Base-by-base conservation (phyloP, 768 basidiomycete genomes). In the Leccinum broughii region DNA sequence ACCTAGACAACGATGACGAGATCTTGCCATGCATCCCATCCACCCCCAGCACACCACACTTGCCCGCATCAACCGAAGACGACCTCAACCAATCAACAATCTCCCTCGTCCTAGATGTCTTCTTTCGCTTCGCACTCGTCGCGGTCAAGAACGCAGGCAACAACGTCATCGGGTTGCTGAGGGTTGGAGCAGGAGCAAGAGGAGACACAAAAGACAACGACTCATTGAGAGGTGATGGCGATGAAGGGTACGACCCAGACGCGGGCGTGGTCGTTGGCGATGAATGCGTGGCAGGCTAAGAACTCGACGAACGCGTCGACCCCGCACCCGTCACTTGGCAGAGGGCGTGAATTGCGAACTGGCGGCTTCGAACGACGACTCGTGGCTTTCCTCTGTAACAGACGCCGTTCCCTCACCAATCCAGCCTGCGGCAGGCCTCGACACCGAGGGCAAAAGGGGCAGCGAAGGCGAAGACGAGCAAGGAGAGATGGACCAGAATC, bases 51-150 rank as follows among this genome's bases (percentile, higher is more conserved):
- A 44, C 46, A 46, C 46, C 49, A 46, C 46, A 61, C 55, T 63
- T 69, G 10, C 60, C 69, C 13, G 39, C 61, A 58, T 70, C 68
- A 7, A 71, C 51, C 28, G 69, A 69, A 50, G 62, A 66, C 34
- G 64, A 70, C 57, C 68, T 63, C 58, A 71, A 17, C 46, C 61
- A 63, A 55, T 71, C 70, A 1, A 71, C 67, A 39, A 71, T 72
- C 60, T 72, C 70, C n/a, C 71, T 66, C 60, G 70, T 71, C 46
- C 67, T 61, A 28, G 71, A 71, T 10, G 59, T 15, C 62, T 63
- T 72, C 61, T 71, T 71, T 13, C 67, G 60, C 34, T 71, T 69
- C 48, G 51, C 55, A 22, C 37, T 48, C 46, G 67, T 22, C 17
- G 65, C 65, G 4, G 68, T 59, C 13, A 70, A 56, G 54, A 72